Conservation (phyloP, 1,284 basidiomycete species). For the Tilletia walkeri region DNA sequence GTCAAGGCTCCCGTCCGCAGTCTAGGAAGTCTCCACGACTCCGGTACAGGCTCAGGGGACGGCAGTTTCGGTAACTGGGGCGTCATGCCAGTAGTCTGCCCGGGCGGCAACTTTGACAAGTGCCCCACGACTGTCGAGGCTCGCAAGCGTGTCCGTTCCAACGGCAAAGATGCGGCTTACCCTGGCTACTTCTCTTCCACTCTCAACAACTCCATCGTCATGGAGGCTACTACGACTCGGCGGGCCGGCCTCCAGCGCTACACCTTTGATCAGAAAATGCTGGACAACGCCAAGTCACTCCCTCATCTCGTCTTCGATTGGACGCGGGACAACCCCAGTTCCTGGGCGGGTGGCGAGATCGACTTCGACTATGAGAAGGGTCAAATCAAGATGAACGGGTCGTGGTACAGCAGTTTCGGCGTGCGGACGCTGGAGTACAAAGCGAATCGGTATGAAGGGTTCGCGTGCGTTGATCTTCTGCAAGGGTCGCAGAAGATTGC, state of each 20-base stretch:
- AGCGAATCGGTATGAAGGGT: slow-evolving; percentile 34
- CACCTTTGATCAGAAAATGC: slow-evolving; percentile 32
- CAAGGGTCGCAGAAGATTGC: slow-evolving; percentile 35
- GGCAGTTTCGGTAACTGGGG: slow-evolving; percentile 47
- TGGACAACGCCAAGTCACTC: slow-evolving; percentile 24
- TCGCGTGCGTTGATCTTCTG: slow-evolving; percentile 39
- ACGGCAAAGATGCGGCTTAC: slow-evolving; percentile 29
- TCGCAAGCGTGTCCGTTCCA: slow-evolving; percentile 30
- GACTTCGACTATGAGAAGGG: slow-evolving; percentile 32
- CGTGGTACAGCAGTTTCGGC: slow-evolving; percentile 38
- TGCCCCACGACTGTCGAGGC: slow-evolving; percentile 43
- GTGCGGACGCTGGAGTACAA: slow-evolving; percentile 17
- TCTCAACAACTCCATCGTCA: slow-evolving; percentile 42
- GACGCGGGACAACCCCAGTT: slow-evolving; percentile 46
- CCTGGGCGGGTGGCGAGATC: slow-evolving; percentile 36
- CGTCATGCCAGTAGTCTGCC: slow-evolving; percentile 44
- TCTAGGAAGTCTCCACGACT: slow-evolving; percentile 41
- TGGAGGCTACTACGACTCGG: slow-evolving; percentile 41
- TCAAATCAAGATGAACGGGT: slow-evolving; percentile 38
- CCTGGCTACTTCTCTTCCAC: slow-evolving; percentile 47
- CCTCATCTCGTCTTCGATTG: slow-evolving; percentile 45
- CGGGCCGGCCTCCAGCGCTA: slow-evolving; percentile 42
- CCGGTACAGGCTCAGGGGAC: slow-evolving; percentile 42
- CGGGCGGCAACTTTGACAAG: slow-evolving; percentile 29
- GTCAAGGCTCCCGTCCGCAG: slow-evolving; percentile 37